These are phyloP conservation scores for Linum tenue DNA, from an alignment of 345 rosid species.

Conservation along the genomic window DNA sequence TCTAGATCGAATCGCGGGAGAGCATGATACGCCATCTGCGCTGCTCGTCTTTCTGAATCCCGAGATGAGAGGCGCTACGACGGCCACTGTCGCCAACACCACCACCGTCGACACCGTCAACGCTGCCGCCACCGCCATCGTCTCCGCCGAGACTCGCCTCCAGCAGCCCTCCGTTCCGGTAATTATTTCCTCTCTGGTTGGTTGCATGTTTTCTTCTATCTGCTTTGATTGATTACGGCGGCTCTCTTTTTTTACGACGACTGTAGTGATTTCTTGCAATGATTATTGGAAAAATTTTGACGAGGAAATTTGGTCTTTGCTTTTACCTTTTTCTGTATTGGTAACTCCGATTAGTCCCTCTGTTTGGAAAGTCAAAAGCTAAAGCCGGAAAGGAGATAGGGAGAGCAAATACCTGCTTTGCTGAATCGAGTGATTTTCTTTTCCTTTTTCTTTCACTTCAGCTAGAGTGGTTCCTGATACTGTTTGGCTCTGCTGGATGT, in stretches of 20 bases:
- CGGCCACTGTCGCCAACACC: slow-evolving; percentile 17
- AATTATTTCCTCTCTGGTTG: not conserved
- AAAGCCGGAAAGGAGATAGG: not conserved
- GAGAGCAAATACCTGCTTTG: no score
- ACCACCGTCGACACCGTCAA: slow-evolving; percentile 71
- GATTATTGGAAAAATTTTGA: not conserved
- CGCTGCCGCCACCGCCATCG: slow-evolving; percentile 94
- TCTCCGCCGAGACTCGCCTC: slow-evolving; percentile 77
- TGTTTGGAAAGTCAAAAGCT: not conserved
- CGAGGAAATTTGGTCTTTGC: not conserved
- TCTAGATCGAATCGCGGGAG: slow-evolving; percentile 19
- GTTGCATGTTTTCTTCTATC: no score
- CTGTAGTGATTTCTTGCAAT: not conserved
- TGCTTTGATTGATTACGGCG: not conserved
- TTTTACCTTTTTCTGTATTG: not conserved
- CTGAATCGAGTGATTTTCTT: no score
- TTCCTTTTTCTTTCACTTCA: not conserved
- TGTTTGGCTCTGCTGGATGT: not conserved
- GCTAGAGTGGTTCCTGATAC: not conserved
- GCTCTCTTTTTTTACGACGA: not conserved
- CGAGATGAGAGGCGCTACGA: slow-evolving; percentile 34
- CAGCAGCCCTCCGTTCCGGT: slow-evolving; percentile 65
- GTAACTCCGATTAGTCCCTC: not conserved
- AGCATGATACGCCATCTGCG: slow-evolving; percentile 13
- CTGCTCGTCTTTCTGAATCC: slow-evolving; percentile 10